A percentile compares a stretch with the other conserved stretches of the same genome.
phyloP scores from a whole-genome alignment of 495 filamentous ascomycete genomes.

The Lepidopterella palustris region DNA sequence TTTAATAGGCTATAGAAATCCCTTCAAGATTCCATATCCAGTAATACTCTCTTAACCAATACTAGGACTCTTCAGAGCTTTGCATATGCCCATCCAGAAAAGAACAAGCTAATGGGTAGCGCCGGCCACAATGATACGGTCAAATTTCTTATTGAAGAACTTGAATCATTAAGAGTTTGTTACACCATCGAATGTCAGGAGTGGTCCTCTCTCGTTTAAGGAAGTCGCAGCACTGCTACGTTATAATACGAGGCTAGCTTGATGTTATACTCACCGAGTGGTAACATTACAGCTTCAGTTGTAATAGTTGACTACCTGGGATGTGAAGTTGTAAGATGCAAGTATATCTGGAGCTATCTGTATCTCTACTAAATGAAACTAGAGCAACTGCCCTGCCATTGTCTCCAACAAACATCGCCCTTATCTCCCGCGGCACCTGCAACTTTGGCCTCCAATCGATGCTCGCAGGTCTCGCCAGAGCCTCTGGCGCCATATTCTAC shows the following conservation, averaged over 20 bases:
- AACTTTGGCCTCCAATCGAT: conserved; percentile 55
- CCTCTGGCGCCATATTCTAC: conserved; percentile 55
- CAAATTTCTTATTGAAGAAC: conserved; percentile 51
- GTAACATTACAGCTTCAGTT: conserved; percentile 42
- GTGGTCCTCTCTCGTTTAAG: conserved; percentile 42
- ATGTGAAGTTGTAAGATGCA: conserved; percentile 38
- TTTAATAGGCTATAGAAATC: conserved; percentile 26
- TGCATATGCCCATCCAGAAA: conserved; percentile 42
- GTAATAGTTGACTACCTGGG: conserved; percentile 50
- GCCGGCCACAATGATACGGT: conserved; percentile 58
- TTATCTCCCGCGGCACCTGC: conserved; percentile 58
- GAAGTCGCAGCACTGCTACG: conserved; percentile 31
- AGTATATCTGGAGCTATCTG: not conserved
- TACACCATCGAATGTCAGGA: conserved; percentile 56
- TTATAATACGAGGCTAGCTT: conserved; percentile 24
- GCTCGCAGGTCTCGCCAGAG: conserved; percentile 54
- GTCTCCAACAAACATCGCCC: conserved; percentile 53
- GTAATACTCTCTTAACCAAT: conserved; percentile 37
- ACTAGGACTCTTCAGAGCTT: conserved; percentile 41
- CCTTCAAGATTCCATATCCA: conserved; percentile 38
- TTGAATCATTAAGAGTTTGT: conserved; percentile 46
- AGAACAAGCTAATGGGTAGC: conserved; percentile 55
- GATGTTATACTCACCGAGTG: conserved; percentile 46
- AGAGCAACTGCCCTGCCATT: conserved; percentile 50
- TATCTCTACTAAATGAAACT: conserved; percentile 3